Conservation (phyloP, 257 asterid genomes). For the Scutellaria galericulata region DNA sequence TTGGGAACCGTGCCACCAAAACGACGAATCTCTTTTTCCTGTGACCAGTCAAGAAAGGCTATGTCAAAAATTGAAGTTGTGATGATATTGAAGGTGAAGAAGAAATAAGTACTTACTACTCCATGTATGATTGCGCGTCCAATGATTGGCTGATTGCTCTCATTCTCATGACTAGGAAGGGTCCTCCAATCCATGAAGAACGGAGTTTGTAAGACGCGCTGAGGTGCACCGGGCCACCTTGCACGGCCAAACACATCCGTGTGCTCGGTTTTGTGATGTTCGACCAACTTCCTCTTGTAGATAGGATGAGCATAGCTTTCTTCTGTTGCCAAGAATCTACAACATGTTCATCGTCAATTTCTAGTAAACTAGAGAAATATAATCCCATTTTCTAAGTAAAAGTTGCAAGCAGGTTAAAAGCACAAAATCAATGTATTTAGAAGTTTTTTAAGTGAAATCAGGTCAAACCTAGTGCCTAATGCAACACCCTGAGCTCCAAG, state of each 20-base stretch:
- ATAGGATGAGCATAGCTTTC: constrained; percentile 90
- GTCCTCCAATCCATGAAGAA: constrained; percentile 72
- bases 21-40: constrained; percentile 77
- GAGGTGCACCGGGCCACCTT: constrained; percentile 94
- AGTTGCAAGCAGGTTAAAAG: no score
- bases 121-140: constrained; percentile 80
- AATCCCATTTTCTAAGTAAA: neutral
- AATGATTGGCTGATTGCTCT: constrained; percentile 67
- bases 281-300: constrained; percentile 74
- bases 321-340: constrained; percentile 77
- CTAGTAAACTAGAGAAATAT: no score
- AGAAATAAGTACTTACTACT: constrained; percentile 44
- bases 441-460: neutral
- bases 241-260: constrained; percentile 86
- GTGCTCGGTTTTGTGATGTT: constrained; percentile 68
- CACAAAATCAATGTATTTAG: neutral
- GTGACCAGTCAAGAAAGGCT: constrained; percentile 28
- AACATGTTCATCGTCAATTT: neutral
- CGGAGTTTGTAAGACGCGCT: constrained; percentile 73
- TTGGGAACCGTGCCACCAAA: constrained; percentile 86
- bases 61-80: neutral
- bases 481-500: constrained; percentile 89
- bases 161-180: constrained; percentile 71
- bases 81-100: neutral
- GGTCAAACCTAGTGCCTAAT: constrained; percentile 77